Evolutionary conservation across 441 rosid species (phyloP), one percentile per base, ranked within the genome.

Genomic region (Eruca vesicaria): DNA sequence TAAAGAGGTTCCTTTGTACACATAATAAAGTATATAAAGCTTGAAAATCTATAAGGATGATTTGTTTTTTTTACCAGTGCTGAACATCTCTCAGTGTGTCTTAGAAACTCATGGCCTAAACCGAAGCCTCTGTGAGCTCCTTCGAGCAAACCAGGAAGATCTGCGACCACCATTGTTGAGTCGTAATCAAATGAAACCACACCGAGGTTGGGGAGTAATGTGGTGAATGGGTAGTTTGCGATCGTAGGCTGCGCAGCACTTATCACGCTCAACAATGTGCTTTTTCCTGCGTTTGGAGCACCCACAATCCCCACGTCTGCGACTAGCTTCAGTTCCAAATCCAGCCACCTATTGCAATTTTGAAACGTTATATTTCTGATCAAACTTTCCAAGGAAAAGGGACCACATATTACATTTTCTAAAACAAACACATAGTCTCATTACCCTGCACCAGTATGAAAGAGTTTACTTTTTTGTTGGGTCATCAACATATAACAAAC

Each of bases 81-180:
- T 73, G 99, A 94, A 78, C 98, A 90, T 86, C 99, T 87, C 81
- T 94, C 99, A 32, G 97, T 90, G 85, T 94, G 99, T 38, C 97
- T 77, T 36, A 94, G 85, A 81, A 92, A 92, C 82, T 92, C 97
- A 28, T 88, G 97, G 79, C 99, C 99, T 76, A 94, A 84, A 80
- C 97, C 99, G 65, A 89, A 94, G 68, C 98, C 98, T 80, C 83
- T 79, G 81, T 89, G 98, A 26, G 99, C 99, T 81, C 99, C 98
- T 89, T 90, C 98, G 65, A 92, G 97, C 74, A 94, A 86, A 83
- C 98, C 98, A 61, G 99, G 99, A 43, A 94, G 87, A 86, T 94
- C 99, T 15, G 99, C 98, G 10, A 92, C 99, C 58, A 92, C 98
- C 87, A 94, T 76, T 43, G 99, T 90, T 68, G 97, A 82, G 74